Evolutionary conservation across 1,284 basidiomycete genomes (phyloP), one percentile per base, ranked within the genome.

Genomic region (Ustanciosporium gigantosporum): DNA sequence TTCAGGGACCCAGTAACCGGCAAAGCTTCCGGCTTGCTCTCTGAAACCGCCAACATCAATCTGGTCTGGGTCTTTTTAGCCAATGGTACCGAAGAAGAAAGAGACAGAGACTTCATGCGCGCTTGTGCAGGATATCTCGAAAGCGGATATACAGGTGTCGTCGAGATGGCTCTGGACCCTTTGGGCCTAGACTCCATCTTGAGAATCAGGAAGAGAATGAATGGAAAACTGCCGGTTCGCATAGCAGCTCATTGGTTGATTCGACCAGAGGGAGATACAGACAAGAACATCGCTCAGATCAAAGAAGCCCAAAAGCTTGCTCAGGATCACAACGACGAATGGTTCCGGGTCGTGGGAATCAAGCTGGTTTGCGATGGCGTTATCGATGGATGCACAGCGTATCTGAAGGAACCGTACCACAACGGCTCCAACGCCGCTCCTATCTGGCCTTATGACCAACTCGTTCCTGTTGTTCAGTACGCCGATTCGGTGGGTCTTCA

Each of bases 361-460:
- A 66, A 66, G 32, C 36, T 66, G 21, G 51, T 66, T 15, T 50
- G 52, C 34, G 62, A 66, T 13, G 62, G 62, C 25, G 57, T 61
- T 31, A 61, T 66, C 36, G 62, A 66, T 36, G 48, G 45, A 29
- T 66, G 62, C 34, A 66, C 62, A 5, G 62, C 62, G n/a, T 41
- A 57, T 11, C 39, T 66, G 8, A 46, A 52, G 20, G 43, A 52
- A 43, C 62, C 62, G 2, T 66, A 66, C 45, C 49, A 45, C 40
- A 56, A 61, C 46, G 50, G 53, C 17, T 56, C 51, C 27, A 57
- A 56, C 13, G 52, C 48, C 7, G 58, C 61, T 7, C 25, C 48
- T 21, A 60, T 66, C 45, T 66, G 62, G 62, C 57, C 58, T 1
- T 38, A 51, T 5, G 21, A 41, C 5, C 20, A 42, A 13, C 52